Conservation (phyloP, 2,329 filamentous ascomycete species). For the Epichloe bromicola region DNA sequence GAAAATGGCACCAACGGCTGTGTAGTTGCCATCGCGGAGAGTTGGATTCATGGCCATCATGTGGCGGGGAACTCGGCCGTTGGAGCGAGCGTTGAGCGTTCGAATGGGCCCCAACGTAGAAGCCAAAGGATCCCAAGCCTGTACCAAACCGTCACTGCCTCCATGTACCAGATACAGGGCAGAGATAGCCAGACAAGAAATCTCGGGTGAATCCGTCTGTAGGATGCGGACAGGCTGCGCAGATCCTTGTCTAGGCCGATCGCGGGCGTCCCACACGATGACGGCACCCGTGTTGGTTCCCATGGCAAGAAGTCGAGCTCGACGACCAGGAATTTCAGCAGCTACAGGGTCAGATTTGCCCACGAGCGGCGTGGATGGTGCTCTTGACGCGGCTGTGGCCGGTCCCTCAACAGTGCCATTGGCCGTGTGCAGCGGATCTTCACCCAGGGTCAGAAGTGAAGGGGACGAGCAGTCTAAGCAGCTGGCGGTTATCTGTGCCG, state of each 20-base stretch:
- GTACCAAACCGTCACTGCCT: slow-evolving; percentile 86
- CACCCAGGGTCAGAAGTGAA: slow-evolving; percentile 55
- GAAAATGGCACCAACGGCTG: slow-evolving; percentile 69
- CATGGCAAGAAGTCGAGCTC: slow-evolving; percentile 66
- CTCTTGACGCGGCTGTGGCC: slow-evolving; percentile 22
- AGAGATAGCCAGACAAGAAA: slow-evolving; percentile 71
- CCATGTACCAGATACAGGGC: slow-evolving; percentile 85
- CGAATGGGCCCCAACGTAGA: slow-evolving; percentile 67
- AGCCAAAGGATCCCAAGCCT: slow-evolving; percentile 91
- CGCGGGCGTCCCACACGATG: slow-evolving; percentile 74
- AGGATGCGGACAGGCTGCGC: slow-evolving; percentile 67
- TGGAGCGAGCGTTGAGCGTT: slow-evolving; percentile 76
- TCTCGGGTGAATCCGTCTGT: slow-evolving; percentile 78
- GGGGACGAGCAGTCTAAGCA: slow-evolving; percentile 64
- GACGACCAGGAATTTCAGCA: slow-evolving; percentile 67
- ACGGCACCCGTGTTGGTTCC: slow-evolving; percentile 71
- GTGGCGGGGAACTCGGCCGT: slow-evolving; percentile 68
- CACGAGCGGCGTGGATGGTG: not conserved
- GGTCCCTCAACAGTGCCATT: slow-evolving; percentile 36
- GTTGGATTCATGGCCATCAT: slow-evolving; percentile 40
- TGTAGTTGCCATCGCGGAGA: slow-evolving; percentile 59
- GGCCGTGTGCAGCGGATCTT: slow-evolving; percentile 53
- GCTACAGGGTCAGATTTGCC: slow-evolving; percentile 21
- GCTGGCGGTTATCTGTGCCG: slow-evolving; percentile 53
- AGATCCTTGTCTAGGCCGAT: slow-evolving; percentile 29